phyloP scores from a whole-genome alignment of 805 yeast genomes.

The Helenozyma rhizophorensis region DNA sequence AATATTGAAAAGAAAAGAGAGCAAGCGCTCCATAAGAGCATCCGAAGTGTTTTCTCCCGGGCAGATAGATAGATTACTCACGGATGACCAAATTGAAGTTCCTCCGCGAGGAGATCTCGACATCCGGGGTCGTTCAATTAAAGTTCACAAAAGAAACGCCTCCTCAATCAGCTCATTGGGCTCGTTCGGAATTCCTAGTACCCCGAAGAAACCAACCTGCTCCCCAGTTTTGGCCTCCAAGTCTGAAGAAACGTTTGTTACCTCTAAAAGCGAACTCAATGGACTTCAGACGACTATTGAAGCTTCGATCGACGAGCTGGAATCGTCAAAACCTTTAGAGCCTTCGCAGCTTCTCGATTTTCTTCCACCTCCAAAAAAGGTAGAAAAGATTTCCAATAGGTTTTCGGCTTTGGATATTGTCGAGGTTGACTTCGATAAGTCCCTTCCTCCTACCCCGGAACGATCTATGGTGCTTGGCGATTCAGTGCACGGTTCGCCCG shows the following conservation, averaged over 20 bases:
- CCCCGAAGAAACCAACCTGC: no score
- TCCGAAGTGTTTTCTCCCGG: slow-evolving; percentile 7
- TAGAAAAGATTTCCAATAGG: no score
- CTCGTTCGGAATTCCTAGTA: no score
- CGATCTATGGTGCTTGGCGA: not conserved
- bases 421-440: slow-evolving; percentile 13
- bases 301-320: no score
- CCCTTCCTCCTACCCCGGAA: slow-evolving; percentile 12
- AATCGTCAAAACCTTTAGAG: no score
- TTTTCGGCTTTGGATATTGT: slow-evolving; percentile 13
- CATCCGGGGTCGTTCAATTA: slow-evolving; percentile 6
- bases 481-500: no score
- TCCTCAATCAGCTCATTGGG: slow-evolving; percentile 8
- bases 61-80: slow-evolving; percentile 11
- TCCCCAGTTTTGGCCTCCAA: no score
- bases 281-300: no score
- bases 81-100: slow-evolving; percentile 14
- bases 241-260: no score
- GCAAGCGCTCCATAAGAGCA: not conserved
- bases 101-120: slow-evolving; percentile 16
- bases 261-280: no score
- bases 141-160: slow-evolving; percentile 8
- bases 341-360: no score
- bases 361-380: no score
- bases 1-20: not conserved